phyloP scores from a whole-genome alignment of 2,329 filamentous ascomycete species.

The Fusarium clavum region DNA sequence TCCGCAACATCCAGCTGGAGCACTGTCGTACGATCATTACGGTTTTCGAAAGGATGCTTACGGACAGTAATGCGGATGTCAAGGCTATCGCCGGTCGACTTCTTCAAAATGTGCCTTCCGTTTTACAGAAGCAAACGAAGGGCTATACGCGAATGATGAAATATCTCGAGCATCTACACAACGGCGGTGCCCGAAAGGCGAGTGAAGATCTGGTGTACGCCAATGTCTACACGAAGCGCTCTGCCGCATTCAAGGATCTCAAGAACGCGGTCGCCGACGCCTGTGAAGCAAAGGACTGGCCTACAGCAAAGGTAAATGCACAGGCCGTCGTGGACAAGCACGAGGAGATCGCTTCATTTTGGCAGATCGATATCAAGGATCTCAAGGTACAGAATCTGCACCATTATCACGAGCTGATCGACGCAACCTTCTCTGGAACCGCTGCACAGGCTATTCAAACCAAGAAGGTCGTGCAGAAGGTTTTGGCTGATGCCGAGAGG shows the following conservation, averaged over 20 bases:
- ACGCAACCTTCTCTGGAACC: neutral
- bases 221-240: conserved; percentile 23
- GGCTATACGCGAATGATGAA: conserved; percentile 7
- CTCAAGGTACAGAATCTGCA: conserved; percentile 19
- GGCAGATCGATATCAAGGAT: neutral
- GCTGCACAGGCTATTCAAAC: neutral
- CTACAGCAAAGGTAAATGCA: neutral
- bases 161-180: neutral
- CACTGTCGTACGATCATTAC: conserved; percentile 14
- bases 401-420: neutral
- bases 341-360: neutral
- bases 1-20: conserved; percentile 23
- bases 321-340: neutral
- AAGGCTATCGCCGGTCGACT: neutral
- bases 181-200: neutral
- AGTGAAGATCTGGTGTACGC: conserved; percentile 10
- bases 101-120: neutral
- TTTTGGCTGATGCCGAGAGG: conserved; percentile 19
- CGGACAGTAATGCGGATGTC: rapidly evolving
- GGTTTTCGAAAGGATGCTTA: conserved; percentile 12
- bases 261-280: neutral
- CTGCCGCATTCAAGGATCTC: conserved; percentile 14
- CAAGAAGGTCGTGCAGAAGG: neutral
- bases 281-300: conserved; percentile 1
- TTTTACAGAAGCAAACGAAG: conserved; percentile 9